Base-by-base conservation (phyloP, 2,329 filamentous ascomycete species). In the Ascochyta clinopodiicola region DNA sequence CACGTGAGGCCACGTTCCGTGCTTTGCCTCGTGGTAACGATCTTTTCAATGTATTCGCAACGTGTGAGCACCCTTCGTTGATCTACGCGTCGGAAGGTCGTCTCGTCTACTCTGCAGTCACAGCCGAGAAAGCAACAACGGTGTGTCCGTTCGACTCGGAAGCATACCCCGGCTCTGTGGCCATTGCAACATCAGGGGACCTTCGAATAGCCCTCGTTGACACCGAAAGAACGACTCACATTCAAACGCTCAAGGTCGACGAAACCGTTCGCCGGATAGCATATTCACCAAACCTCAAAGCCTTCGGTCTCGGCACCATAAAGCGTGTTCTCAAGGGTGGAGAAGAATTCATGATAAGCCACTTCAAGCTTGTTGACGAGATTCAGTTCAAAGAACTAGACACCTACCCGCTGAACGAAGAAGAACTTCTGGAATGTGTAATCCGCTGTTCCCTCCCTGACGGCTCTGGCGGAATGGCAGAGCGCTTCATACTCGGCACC, bases 401-500 rank as follows among this genome's bases (percentile, higher is more conserved):
- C 63, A 85, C 87, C 0, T 88, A 90, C 59, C 73, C 83, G 6
- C 77, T 98, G 8, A 79, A 84, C 29, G 75, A 81, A 38, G 80
- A 84, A 13, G 95, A 99, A 75, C 79, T 98, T 40, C 86, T 97
- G 3, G 95, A 98, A 75, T 88, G 89, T 59, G 88, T 96, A 7
- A 87, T 96, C 54, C 86, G 91, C 31, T 88, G 91, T 6, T 85
- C 91, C 63, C 81, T 97, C 12, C 81, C 84, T 2, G 88, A 84
- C 32, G 81, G 81, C 2, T 81, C 84, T 46, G 82, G 81, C 15
- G 79, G 80, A 13, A 71, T 76, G 5, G 84, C 83, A 0, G 93
- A 98, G 72, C 83, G 92, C 37, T 98, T 98, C 69, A 80, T 98
- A n/a, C 85, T 98, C 6, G 95, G 95, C 6, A 98, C 95, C 0